These are phyloP conservation scores for Monilinia aucupariae DNA, from an alignment of 2,329 filamentous ascomycete genomes.

Conservation along the genomic window DNA sequence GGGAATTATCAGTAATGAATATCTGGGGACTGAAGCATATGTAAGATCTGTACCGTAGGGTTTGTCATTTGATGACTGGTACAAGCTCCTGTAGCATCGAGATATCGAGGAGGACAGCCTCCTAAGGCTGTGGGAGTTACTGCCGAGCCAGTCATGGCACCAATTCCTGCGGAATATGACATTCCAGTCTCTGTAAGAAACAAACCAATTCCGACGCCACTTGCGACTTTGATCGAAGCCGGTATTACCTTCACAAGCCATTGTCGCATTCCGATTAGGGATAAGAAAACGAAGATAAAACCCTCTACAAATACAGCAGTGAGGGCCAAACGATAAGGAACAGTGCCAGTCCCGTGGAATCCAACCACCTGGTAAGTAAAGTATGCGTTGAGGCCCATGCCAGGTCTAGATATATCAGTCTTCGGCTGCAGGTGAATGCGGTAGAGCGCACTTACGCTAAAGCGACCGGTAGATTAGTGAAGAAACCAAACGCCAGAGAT, in stretches of 20 bases:
- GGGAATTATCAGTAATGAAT: constrained; percentile 4
- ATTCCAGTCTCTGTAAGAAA: constrained; percentile 60
- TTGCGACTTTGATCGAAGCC: constrained; percentile 59
- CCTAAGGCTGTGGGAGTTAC: constrained; percentile 70
- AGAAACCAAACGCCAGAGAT: constrained; percentile 70
- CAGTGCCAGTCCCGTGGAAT: constrained; percentile 49
- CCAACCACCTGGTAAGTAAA: constrained; percentile 64
- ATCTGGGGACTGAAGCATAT: neutral
- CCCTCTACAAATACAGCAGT: constrained; percentile 62
- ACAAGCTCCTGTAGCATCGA: constrained; percentile 48
- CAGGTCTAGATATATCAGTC: constrained; percentile 43
- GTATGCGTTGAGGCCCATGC: constrained; percentile 64
- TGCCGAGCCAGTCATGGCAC: constrained; percentile 65
- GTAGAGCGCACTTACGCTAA: constrained; percentile 52
- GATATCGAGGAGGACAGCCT: constrained; percentile 59
- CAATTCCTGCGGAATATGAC: constrained; percentile 72
- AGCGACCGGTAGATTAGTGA: constrained; percentile 75
- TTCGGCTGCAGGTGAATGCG: neutral
- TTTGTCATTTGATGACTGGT: constrained; percentile 65
- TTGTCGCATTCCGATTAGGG: constrained; percentile 64
- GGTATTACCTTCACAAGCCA: constrained; percentile 65
- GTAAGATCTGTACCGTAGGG: constrained; percentile 50
- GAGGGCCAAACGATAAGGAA: constrained; percentile 55
- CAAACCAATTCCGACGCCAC: constrained; percentile 59
- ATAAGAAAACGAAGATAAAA: constrained; percentile 58